Conservation (phyloP, 1,284 basidiomycete species). For the Apiotrichum veenhuisii region DNA sequence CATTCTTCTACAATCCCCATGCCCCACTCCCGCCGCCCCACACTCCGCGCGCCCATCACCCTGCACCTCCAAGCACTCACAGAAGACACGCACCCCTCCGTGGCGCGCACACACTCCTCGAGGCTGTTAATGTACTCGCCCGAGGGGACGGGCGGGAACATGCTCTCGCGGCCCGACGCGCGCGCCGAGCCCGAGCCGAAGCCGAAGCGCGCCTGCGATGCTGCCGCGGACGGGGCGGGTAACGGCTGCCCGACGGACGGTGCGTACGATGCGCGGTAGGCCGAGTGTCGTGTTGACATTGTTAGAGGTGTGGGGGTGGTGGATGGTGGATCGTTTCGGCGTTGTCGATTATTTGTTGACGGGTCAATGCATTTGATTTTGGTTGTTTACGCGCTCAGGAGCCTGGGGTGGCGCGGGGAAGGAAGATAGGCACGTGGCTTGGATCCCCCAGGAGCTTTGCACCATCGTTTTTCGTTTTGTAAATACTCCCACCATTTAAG, state of each 20-base stretch:
- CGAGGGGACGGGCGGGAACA: slow-evolving; percentile 26
- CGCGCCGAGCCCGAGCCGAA: neutral
- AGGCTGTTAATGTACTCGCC: slow-evolving; percentile 37
- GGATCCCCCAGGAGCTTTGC: too few species aligned
- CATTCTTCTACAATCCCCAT: too few species aligned
- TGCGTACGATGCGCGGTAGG: neutral
- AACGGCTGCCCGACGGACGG: neutral
- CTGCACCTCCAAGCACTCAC: slow-evolving; percentile 12
- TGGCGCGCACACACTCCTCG: slow-evolving; percentile 45
- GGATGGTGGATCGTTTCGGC: neutral
- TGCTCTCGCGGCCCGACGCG: slow-evolving; percentile 19
- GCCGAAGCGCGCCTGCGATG: neutral
- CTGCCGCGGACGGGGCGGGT: neutral
- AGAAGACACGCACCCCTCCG: slow-evolving; percentile 33
- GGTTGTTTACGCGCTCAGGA: too few species aligned
- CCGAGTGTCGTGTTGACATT: neutral
- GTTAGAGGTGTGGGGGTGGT: neutral
- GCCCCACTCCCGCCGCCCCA: neutral
- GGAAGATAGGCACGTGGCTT: too few species aligned
- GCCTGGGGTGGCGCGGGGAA: too few species aligned
- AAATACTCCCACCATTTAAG: too few species aligned
- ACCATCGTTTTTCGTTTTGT: too few species aligned
- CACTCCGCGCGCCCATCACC: too few species aligned
- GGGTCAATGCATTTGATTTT: too few species aligned
- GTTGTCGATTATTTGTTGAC: too few species aligned